Evolutionary conservation across 768 basidiomycete genomes (phyloP), one percentile per base, ranked within the genome.

Genomic region (Stropharia rugosoannulata): DNA sequence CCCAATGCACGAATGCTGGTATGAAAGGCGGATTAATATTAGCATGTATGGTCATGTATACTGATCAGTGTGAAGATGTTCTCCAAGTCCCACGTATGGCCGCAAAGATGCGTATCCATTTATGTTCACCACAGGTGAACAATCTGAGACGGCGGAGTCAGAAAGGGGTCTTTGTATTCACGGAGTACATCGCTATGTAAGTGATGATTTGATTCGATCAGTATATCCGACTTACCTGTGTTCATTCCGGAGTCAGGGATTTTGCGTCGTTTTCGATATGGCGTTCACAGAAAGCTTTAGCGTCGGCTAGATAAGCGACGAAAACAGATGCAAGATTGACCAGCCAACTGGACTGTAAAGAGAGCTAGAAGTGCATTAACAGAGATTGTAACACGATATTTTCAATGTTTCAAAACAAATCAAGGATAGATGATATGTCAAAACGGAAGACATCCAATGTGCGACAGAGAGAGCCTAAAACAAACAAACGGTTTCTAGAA

Each of bases 31-130:
- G 15, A 47, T 51, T 42, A 50, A 35, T 32, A 32, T 32, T 32
- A 32, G 29, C 29, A 6, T 10, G 29, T 32, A 32, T 32, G 29
- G 29, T 32, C 29, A 32, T 32, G 29, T 32, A 16, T 50, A 16
- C 41, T 40, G 51, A 57, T 59, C 52, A 45, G 51, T 60, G 59
- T 54, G 59, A 60, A 60, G 51, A 44, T 48, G 35, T 46, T 40
- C n/a, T 18, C 22, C 37, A 45, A 19, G 55, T 56, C 48, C 47
- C 51, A 50, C 55, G 49, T 39, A 53, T 44, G 47, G 39, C 51
- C 51, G 53, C 47, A 45, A 32, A 54, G 35, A 49, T 27, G 29
- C 42, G 42, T 40, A n/a, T 40, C 25, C 6, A 51, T 39, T 42
- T 41, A 41, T 39, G 29, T 29, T 29, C 27, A 29, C 27, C 27